Conservation (phyloP, 2,329 filamentous ascomycete genomes). For the Thielaviopsis euricoi region DNA sequence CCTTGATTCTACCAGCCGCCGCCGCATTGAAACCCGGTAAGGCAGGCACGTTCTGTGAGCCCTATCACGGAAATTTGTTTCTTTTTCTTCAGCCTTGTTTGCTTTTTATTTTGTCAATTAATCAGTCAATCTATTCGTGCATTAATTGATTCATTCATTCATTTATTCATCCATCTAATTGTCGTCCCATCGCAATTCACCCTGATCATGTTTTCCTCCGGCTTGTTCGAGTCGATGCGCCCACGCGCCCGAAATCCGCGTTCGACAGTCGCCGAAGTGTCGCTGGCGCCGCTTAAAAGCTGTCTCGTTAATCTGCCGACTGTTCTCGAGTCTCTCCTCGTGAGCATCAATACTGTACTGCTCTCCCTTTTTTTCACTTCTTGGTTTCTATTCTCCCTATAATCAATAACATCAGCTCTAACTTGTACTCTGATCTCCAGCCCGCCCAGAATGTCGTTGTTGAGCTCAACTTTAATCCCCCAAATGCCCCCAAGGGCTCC, state of each 20-base stretch:
- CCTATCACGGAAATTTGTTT: not conserved
- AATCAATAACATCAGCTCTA: not conserved
- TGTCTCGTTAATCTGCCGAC: conserved; percentile 87
- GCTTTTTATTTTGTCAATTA: not conserved
- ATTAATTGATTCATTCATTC: no score
- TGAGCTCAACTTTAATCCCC: conserved; percentile 58
- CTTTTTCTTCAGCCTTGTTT: not conserved
- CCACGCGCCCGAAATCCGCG: conserved; percentile 30
- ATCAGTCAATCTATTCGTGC: no score
- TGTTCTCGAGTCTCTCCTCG: conserved; percentile 65
- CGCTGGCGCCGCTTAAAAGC: conserved; percentile 75
- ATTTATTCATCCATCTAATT: no score
- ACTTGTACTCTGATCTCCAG: conserved; percentile 26
- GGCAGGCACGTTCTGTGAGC: not conserved
- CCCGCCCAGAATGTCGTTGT: conserved; percentile 91
- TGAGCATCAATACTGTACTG: conserved; percentile 78
- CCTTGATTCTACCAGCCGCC: not conserved
- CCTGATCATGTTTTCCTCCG: conserved; percentile 8
- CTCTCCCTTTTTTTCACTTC: not conserved
- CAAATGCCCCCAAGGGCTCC: conserved; percentile 25
- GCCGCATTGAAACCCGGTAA: not conserved
- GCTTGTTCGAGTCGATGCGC: conserved; percentile 11
- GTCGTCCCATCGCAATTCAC: not conserved
- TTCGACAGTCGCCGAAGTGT: conserved; percentile 64
- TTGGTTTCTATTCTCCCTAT: not conserved